phyloP scores from a whole-genome alignment of 2,329 filamentous ascomycete species.

The Leptodontidium sp. region DNA sequence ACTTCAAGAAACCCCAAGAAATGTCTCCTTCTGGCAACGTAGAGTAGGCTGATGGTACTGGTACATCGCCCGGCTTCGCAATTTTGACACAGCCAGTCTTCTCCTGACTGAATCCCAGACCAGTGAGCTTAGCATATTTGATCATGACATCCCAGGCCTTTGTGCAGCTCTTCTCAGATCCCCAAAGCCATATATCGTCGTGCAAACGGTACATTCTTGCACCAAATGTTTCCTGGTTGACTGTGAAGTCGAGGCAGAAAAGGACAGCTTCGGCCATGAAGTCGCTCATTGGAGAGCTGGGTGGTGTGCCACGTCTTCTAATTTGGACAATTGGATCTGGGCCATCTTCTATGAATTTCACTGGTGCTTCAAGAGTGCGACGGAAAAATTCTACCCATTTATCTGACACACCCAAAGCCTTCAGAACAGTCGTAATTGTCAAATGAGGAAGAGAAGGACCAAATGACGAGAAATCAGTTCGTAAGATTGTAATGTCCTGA shows the following conservation, averaged over 20 bases:
- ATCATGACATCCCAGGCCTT: constrained; percentile 66
- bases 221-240: constrained; percentile 65
- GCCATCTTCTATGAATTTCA: constrained; percentile 64
- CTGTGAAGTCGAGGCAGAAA: constrained; percentile 70
- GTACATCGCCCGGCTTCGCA: constrained; percentile 31
- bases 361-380: constrained; percentile 64
- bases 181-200: constrained; percentile 75
- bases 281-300: constrained; percentile 65
- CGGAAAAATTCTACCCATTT: constrained; percentile 66
- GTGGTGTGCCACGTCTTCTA: constrained; percentile 65
- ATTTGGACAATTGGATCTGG: constrained; percentile 52
- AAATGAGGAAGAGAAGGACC: constrained; percentile 66
- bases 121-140: constrained; percentile 61
- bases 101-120: constrained; percentile 63
- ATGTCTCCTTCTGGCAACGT: constrained; percentile 60
- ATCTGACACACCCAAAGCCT: constrained; percentile 65
- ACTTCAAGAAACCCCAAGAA: constrained; percentile 64
- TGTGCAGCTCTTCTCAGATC: constrained; percentile 58
- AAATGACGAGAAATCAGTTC: constrained; percentile 67
- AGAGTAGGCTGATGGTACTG: constrained; percentile 22
- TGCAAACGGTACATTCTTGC: constrained; percentile 65
- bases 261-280: constrained; percentile 66
- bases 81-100: constrained; percentile 62
- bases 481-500: constrained; percentile 60
- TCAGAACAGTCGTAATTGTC: constrained; percentile 62